Evolutionary conservation across 78 protist genomes (phyloP), one percentile per base, ranked within the genome.

Genomic region (Guillardia theta): DNA sequence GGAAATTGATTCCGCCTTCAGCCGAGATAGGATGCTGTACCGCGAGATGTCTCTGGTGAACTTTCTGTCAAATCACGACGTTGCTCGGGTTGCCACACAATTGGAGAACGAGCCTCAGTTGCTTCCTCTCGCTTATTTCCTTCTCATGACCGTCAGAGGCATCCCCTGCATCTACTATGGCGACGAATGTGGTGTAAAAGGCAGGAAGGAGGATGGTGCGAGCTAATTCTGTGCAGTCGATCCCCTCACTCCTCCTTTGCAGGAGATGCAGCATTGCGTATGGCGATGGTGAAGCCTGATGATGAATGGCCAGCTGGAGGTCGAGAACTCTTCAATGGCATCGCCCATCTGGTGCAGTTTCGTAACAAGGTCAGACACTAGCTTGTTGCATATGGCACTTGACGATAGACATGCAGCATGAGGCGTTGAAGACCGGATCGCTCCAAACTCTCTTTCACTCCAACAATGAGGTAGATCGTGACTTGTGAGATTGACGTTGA

Each of bases 401-500:
- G n/a, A n/a, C n/a, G n/a, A n/a, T n/a, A n/a, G n/a, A n/a, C n/a
- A n/a, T n/a, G 83, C 83, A 33, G 83, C 83, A 70, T 24, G 45
- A 24, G 33, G 6, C 41, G 27, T 43, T 70, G 21, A 18, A 36
- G 46, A 36, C 21, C 41, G 83, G 83, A 36, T 24, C 36, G 41
- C 83, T 36, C 21, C 1, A 12, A 22, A 24, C 83, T 24, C 83
- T 70, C 45, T 70, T 36, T 24, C 83, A 70, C 41, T 43, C n/a
- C 46, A 70, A 70, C 83, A 70, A 70, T 43, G 83, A 70, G 83
- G 41, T 70, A n/a, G n/a, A n/a, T n/a, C n/a, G n/a, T n/a, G n/a
- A n/a, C n/a, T n/a, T n/a, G n/a, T n/a, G n/a, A n/a, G n/a, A n/a
- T n/a, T 58, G 70, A 3, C 39, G 70, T 1, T 3, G 21, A 30